Base-by-base conservation (phyloP, 1,284 basidiomycete genomes). In the Melampsora larici-populina region DNA sequence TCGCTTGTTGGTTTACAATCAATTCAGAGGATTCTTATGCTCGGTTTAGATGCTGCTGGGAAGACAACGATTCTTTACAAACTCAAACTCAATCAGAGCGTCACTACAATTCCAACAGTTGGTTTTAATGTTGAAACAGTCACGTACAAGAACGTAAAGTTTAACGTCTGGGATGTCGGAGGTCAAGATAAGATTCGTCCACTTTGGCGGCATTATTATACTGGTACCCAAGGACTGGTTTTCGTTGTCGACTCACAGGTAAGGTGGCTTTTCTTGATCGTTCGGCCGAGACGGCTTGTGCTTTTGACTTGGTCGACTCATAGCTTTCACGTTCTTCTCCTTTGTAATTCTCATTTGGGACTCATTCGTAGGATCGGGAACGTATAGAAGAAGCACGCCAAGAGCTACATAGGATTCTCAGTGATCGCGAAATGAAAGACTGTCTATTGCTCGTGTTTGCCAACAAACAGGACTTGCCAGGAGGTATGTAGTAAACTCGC, bases 401-500 rank as follows among this genome's bases (percentile, higher is more conserved):
- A 83, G 96, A 99, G 85, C 86, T 99, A 68, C 96, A 99, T 84
- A 89, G 95, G 76, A 99, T 99, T 86, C 87, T 99, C 83, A 92
- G 92, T 80, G 96, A 99, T 85, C 87, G 96, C 80, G 97, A 99
- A 85, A 98, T 99, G 96, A 93, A 93, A 85, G 94, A 98, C 81
- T 98, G 95, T 83, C 85, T 98, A 78, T 84, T 99, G 83, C 90
- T 99, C 79, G 96, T 99, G 48, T 99, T 99, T 86, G 96, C 97
- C 29, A 99, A 97, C 87, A 99, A 99, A 86, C 97, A 99, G 86
- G 97, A 99, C 89, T 86, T 99, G 80, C 94, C 94, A 18, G 94
- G 93, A 83, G 94, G 94, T 96, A 29, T 60, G 43, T 13, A 40
- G 40, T 31, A 17, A 36, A n/a, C n/a, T 9, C 36, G 36, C 36